A percentile compares a stretch with the other conserved stretches of the same genome.
Evolutionary conservation across 78 protist species (phyloP).

Genomic region (Dictyostelium purpureum): DNA sequence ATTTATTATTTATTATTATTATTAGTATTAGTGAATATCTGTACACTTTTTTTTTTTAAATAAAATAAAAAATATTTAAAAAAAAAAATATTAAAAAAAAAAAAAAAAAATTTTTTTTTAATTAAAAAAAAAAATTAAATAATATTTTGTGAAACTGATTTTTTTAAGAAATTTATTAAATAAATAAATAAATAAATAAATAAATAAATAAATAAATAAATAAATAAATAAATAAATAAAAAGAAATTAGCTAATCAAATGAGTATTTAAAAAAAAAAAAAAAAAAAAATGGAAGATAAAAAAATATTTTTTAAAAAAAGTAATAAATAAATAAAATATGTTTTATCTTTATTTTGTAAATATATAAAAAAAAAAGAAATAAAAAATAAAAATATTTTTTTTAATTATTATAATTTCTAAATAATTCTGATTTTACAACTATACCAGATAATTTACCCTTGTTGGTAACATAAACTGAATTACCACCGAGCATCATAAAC

Average conservation of each 20-base stretch:
- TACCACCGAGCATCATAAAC: conserved; percentile 71
- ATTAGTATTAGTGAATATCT: not conserved
- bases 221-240: no score
- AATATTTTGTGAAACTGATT: no score
- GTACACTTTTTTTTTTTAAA: not conserved
- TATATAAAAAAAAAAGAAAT: no score
- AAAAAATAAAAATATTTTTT: not conserved
- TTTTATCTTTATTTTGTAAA: no score
- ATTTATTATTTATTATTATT: not conserved
- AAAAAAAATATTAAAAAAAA: not conserved
- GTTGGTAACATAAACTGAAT: conserved; percentile 18
- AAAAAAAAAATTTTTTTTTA: not conserved
- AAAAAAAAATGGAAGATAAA: not conserved
- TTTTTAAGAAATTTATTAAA: no score
- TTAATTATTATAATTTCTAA: not conserved
- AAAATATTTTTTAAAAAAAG: not conserved
- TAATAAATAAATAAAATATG: no score
- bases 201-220: no score
- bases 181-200: no score
- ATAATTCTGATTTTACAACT: conserved; percentile 1
- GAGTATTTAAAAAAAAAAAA: not conserved
- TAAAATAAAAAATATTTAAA: not conserved
- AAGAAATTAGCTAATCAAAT: no score
- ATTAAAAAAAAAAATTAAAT: no score
- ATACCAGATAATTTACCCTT: conserved; percentile 37